phyloP scores from a whole-genome alignment of 2,329 filamentous ascomycete species.

The Harringtonia lauricola region DNA sequence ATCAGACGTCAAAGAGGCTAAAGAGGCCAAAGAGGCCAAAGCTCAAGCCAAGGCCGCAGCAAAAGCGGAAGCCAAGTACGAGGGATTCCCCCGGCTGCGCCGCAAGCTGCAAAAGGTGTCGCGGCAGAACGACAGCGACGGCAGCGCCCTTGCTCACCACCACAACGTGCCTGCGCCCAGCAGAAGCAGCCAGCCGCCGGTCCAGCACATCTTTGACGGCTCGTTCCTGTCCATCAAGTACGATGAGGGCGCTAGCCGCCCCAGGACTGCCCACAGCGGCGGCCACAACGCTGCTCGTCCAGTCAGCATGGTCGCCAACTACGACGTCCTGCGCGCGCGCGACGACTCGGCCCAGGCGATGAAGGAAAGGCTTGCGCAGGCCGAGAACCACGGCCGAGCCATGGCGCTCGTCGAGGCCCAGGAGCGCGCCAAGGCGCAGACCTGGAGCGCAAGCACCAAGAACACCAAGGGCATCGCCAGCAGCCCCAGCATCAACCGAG shows the following conservation, averaged over 20 bases:
- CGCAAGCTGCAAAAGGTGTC: constrained; percentile 22
- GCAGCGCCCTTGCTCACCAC: neutral
- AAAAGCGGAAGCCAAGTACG: constrained; percentile 4
- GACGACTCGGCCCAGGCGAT: neutral
- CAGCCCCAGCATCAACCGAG: neutral
- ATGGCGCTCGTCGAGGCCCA: constrained; percentile 8
- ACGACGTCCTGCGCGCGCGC: neutral
- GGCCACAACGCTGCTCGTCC: neutral
- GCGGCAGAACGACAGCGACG: constrained; percentile 10
- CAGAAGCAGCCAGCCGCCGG: constrained; percentile 6
- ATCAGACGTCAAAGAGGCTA: constrained; percentile 6
- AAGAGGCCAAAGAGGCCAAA: neutral
- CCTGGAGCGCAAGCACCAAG: neutral
- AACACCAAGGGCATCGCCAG: neutral
- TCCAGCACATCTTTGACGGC: neutral
- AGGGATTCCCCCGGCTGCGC: constrained; percentile 14
- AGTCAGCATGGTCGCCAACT: neutral
- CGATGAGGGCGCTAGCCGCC: neutral
- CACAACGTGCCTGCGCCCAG: neutral
- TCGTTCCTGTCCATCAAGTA: constrained; percentile 3
- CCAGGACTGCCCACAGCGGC: neutral
- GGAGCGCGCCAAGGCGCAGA: constrained; percentile 4
- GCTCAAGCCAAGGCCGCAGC: too few relatives aligned
- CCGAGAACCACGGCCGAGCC: constrained; percentile 3
- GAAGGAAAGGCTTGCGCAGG: neutral